Conservation (phyloP, 805 yeast species). For the Wickerhamiella lipophila region DNA sequence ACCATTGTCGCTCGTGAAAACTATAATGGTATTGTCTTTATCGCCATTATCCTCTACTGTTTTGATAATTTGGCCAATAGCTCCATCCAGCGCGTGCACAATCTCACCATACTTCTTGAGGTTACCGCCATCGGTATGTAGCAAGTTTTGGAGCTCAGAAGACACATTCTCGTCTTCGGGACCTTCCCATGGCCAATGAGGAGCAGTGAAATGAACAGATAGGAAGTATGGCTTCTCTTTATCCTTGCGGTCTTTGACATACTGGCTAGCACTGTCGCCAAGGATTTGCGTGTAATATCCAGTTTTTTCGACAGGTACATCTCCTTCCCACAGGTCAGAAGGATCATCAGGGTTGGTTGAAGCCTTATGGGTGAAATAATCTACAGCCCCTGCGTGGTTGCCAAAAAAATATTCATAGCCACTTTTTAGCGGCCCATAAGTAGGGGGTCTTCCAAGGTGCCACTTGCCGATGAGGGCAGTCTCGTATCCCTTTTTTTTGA, state of each 20-base stretch:
- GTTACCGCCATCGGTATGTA: conserved; percentile 39
- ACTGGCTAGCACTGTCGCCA: conserved; percentile 28
- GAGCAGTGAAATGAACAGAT: conserved; percentile 46
- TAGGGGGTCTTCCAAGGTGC: conserved; percentile 41
- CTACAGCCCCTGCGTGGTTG: conserved; percentile 20
- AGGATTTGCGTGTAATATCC: conserved; percentile 22
- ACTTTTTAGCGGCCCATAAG: conserved; percentile 22
- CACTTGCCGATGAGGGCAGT: conserved; percentile 47
- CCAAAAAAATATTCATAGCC: conserved; percentile 23
- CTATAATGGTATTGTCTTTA: conserved; percentile 42
- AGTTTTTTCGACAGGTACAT: conserved; percentile 19
- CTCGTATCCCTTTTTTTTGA: conserved; percentile 38
- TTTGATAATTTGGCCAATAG: conserved; percentile 39
- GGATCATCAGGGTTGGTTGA: conserved; percentile 10
- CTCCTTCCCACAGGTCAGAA: conserved; percentile 18
- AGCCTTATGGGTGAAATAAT: conserved; percentile 19
- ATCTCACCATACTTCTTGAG: conserved; percentile 47
- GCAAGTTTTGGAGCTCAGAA: conserved; percentile 37
- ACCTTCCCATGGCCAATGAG: conserved; percentile 58
- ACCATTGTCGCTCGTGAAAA: conserved; percentile 53
- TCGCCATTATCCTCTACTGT: conserved; percentile 34
- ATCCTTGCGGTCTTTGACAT: conserved; percentile 30
- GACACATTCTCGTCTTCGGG: conserved; percentile 34
- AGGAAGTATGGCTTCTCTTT: conserved; percentile 42
- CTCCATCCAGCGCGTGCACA: conserved; percentile 43